Evolutionary conservation across 306 rosid genomes (phyloP).

Genomic region (Dryas octopetala): DNA sequence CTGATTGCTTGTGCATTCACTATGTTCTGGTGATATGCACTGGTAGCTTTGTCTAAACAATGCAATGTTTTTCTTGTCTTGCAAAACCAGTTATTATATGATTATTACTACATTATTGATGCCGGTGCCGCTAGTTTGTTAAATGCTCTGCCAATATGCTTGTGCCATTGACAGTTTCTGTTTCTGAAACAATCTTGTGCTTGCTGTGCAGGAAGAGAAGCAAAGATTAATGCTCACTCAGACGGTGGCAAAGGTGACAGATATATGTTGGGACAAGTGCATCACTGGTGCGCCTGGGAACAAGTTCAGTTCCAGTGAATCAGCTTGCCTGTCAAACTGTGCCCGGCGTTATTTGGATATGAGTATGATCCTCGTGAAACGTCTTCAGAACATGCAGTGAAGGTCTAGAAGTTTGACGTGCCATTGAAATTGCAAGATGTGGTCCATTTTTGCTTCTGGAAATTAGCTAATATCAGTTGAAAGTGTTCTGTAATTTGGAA

Average conservation of each 20-base stretch:
- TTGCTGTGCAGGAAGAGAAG: conserved; percentile 67
- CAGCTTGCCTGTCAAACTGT: conserved; percentile 68
- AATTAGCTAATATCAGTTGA: conserved; percentile 11
- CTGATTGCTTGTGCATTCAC: background rate
- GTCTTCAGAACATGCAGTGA: conserved; percentile 71
- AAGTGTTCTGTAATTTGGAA: conserved; percentile 21
- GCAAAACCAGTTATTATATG: background rate
- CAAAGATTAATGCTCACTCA: conserved; percentile 72
- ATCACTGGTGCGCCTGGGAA: conserved; percentile 75
- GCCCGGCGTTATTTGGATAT: conserved; percentile 81
- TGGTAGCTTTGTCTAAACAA: background rate
- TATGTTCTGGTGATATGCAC: background rate
- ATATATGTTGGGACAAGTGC: conserved; percentile 92
- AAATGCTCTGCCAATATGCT: background rate
- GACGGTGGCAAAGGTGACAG: conserved; percentile 84
- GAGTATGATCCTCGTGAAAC: conserved; percentile 67
- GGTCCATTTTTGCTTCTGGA: conserved; percentile 3
- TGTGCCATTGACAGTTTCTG: background rate
- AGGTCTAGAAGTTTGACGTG: conserved; percentile 15
- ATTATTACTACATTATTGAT: background rate
- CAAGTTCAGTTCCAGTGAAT: conserved; percentile 85
- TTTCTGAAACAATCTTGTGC: background rate
- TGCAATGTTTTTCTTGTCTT: background rate
- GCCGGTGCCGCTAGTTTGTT: background rate
- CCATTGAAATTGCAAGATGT: conserved; percentile 14